phyloP scores from a whole-genome alignment of 805 yeast species.

The Monosporozyma siamensis region DNA sequence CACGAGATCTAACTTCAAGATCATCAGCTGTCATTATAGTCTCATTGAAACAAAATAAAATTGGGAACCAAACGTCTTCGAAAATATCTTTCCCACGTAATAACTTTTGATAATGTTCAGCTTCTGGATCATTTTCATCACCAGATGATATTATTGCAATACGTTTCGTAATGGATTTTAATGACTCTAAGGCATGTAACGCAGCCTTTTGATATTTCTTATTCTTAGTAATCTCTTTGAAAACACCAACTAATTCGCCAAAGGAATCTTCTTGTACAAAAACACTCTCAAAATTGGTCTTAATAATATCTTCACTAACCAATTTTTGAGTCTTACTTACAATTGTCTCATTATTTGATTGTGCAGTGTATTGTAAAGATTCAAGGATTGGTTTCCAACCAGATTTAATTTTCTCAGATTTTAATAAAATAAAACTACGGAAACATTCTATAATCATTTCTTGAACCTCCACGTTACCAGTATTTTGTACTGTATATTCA shows the following conservation, averaged over 20 bases:
- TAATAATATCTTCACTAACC: conserved; percentile 47
- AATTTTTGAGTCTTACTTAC: conserved; percentile 58
- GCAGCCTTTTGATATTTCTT: conserved; percentile 72
- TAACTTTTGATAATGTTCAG: conserved; percentile 15
- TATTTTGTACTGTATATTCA: conserved; percentile 63
- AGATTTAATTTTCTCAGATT: conserved; percentile 65
- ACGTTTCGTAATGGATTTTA: conserved; percentile 51
- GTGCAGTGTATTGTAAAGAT: conserved; percentile 67
- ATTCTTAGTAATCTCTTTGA: conserved; percentile 77
- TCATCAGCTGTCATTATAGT: conserved; percentile 91
- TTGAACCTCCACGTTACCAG: conserved; percentile 59
- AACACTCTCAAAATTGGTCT: conserved; percentile 52
- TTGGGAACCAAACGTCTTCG: conserved; percentile 71
- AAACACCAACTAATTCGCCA: conserved; percentile 57
- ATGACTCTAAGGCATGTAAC: conserved; percentile 67
- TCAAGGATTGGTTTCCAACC: conserved; percentile 92
- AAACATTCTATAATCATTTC: conserved; percentile 88
- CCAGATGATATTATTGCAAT: conserved; percentile 40
- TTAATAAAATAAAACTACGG: conserved; percentile 71
- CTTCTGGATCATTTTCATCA: conserved; percentile 8
- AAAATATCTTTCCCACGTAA: conserved; percentile 36
- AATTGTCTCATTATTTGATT: conserved; percentile 41
- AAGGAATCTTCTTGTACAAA: conserved; percentile 58
- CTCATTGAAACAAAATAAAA: conserved; percentile 76
- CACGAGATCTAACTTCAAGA: conserved; percentile 85